phyloP scores from a whole-genome alignment of 2,329 filamentous ascomycete genomes.

The Aspergillus luchuensis region DNA sequence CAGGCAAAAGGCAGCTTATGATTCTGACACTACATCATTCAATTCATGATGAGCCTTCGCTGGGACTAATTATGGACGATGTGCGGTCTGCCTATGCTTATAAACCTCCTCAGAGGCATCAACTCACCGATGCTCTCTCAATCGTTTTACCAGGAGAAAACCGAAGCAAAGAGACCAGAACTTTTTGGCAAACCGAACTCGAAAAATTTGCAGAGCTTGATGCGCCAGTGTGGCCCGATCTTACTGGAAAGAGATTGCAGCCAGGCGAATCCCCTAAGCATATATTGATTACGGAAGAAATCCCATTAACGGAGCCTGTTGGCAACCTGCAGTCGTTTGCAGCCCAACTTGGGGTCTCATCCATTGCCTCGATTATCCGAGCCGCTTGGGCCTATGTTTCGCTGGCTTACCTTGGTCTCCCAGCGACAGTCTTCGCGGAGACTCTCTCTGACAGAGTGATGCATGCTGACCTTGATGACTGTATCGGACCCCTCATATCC shows the following conservation, averaged over 20 bases:
- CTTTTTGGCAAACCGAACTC: slow-evolving; percentile 31
- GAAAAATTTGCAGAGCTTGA: slow-evolving; percentile 27
- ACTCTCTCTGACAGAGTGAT: slow-evolving; percentile 36
- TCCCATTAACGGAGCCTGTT: slow-evolving; percentile 18
- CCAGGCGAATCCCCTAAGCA: slow-evolving; percentile 17
- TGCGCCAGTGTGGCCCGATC: slow-evolving; percentile 30
- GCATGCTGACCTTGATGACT: slow-evolving; percentile 28
- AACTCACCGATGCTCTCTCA: slow-evolving; percentile 31
- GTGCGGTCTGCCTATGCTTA: slow-evolving; percentile 27
- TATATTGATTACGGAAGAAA: slow-evolving; percentile 23
- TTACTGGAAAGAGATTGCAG: slow-evolving; percentile 24
- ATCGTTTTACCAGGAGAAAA: slow-evolving; percentile 24
- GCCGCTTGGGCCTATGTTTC: slow-evolving; percentile 34
- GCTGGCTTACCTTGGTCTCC: slow-evolving; percentile 30
- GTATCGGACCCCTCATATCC: slow-evolving; percentile 36
- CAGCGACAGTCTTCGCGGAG: slow-evolving; percentile 34
- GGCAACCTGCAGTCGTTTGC: slow-evolving; percentile 24
- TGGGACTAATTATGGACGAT: slow-evolving; percentile 32
- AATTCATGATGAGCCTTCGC: slow-evolving; percentile 36
- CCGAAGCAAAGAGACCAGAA: slow-evolving; percentile 17
- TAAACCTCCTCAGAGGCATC: slow-evolving; percentile 25
- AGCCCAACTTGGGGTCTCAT: slow-evolving; percentile 29
- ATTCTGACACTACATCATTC: slow-evolving; percentile 42
- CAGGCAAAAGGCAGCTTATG: slow-evolving; percentile 30
- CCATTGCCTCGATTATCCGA: slow-evolving; percentile 32